A percentile compares a stretch with the other conserved stretches of the same genome.
Evolutionary conservation across 768 basidiomycete species (phyloP).

Genomic region (Agrocybe chaxingu): DNA sequence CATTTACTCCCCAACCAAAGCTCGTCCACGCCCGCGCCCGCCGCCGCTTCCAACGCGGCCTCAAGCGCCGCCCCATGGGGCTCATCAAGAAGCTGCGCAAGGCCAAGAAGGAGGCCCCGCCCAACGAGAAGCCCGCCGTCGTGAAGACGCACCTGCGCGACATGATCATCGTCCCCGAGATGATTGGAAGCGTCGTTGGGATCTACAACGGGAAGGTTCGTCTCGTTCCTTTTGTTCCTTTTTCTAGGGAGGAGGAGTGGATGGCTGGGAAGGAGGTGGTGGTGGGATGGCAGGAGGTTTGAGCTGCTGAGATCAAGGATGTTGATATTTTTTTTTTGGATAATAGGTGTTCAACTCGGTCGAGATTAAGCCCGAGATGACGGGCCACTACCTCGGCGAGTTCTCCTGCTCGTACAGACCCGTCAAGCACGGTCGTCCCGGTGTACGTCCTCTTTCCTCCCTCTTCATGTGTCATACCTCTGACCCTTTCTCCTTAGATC

Average conservation of each 20-base stretch:
- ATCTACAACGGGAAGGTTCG: slow-evolving; percentile 97
- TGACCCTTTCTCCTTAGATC: slow-evolving; percentile 56
- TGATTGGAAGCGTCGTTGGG: slow-evolving; percentile 98
- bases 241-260: background rate
- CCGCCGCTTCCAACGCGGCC: slow-evolving; percentile 97
- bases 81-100: slow-evolving; percentile 99
- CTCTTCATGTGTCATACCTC: too few species aligned
- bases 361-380: slow-evolving; percentile 99
- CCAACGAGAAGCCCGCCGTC: slow-evolving; percentile 97
- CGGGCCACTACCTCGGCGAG: slow-evolving; percentile 98
- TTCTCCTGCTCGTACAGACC: slow-evolving; percentile 97
- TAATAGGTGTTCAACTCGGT: slow-evolving; percentile 87
- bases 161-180: slow-evolving; percentile 99
- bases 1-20: slow-evolving; percentile 31
- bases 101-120: slow-evolving; percentile 98
- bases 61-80: slow-evolving; percentile 97
- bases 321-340: background rate
- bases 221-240: slow-evolving; percentile 2
- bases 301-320: background rate
- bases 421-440: slow-evolving; percentile 99
- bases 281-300: too few species aligned
- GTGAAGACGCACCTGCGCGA: slow-evolving; percentile 99
- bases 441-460: slow-evolving; percentile 56
- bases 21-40: slow-evolving; percentile 98
- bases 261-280: background rate